Percentiles rank a stretch among this genome's conserved stretches.
Conservation (phyloP, 345 rosid species). For the Acer yangbiense region DNA sequence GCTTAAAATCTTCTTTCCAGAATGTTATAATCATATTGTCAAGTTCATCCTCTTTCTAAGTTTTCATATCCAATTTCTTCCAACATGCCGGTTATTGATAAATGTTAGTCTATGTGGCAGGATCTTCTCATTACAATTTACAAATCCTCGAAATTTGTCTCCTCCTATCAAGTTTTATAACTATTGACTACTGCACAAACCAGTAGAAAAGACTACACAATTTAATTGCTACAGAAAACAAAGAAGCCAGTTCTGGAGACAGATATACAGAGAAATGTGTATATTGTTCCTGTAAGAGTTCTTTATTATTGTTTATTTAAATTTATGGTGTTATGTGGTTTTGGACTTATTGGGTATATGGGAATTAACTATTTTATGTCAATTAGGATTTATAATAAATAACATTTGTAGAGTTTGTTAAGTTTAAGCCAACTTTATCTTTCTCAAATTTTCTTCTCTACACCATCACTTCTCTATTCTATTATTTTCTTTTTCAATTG, state of each 20-base stretch:
- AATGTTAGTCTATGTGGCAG: background rate
- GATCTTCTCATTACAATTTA: background rate
- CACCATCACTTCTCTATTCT: background rate
- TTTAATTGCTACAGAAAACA: background rate
- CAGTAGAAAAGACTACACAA: background rate
- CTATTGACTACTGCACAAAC: background rate
- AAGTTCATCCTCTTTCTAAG: conserved; percentile 1
- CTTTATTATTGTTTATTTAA: background rate
- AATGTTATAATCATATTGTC: background rate
- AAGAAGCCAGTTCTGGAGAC: background rate
- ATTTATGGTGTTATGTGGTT: background rate
- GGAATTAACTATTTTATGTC: background rate
- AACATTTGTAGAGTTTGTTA: background rate
- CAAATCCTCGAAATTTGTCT: background rate
- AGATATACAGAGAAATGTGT: background rate
- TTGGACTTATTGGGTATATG: background rate
- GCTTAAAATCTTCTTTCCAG: no score
- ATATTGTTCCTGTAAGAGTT: background rate
- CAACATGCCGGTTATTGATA: background rate
- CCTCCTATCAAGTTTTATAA: background rate
- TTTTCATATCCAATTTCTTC: background rate
- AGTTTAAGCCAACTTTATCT: background rate
- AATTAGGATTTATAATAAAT: background rate
- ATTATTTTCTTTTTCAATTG: background rate
- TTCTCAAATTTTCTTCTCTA: background rate